Conservation (phyloP, 2,329 filamentous ascomycete species). For the Cytospora piceicola region DNA sequence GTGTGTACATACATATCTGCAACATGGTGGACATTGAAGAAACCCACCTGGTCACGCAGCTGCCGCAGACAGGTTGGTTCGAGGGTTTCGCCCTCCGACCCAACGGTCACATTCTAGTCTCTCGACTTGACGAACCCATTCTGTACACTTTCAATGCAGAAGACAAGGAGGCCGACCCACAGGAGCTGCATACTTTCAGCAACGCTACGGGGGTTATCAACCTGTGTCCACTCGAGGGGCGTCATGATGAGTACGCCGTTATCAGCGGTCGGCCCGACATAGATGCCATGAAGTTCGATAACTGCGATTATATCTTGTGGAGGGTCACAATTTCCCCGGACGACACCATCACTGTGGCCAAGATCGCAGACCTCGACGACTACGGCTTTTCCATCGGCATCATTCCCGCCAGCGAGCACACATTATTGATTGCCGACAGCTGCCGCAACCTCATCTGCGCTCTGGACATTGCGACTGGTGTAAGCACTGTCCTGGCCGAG, state of each 20-base stretch:
- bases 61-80: constrained; percentile 23
- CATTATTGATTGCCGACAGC: constrained; percentile 12
- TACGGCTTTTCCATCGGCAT: constrained; percentile 17
- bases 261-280: constrained; percentile 19
- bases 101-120: constrained; percentile 18
- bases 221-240: constrained; percentile 12
- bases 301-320: constrained; percentile 13
- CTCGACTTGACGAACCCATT: constrained; percentile 19
- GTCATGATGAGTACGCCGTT: constrained; percentile 17
- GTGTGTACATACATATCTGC: neutral
- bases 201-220: constrained; percentile 17
- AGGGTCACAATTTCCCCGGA: constrained; percentile 9
- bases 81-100: constrained; percentile 18
- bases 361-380: constrained; percentile 11
- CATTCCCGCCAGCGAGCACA: constrained; percentile 20
- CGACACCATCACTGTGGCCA: constrained; percentile 5
- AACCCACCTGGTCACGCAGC: constrained; percentile 23
- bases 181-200: constrained; percentile 11
- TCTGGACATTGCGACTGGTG: constrained; percentile 11
- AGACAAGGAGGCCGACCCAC: constrained; percentile 16
- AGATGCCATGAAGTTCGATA: constrained; percentile 14
- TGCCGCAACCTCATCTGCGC: constrained; percentile 11
- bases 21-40: constrained; percentile 15
- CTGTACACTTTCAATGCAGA: constrained; percentile 20
- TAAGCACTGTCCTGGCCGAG: constrained; percentile 7